These are phyloP conservation scores for Bruguiera parviflora DNA, from an alignment of 345 rosid species.

Conservation along the genomic window DNA sequence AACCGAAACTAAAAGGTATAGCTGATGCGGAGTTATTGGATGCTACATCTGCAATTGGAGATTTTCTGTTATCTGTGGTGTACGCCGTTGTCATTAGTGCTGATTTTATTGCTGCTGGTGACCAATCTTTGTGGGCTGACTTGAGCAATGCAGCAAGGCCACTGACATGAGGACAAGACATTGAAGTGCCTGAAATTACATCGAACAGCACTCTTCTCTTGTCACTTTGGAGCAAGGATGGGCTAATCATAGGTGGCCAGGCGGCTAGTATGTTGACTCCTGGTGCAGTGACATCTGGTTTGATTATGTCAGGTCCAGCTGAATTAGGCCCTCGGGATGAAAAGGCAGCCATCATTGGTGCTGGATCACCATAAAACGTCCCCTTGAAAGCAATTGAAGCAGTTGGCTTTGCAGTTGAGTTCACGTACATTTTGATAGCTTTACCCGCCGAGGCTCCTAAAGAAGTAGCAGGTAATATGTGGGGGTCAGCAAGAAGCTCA, in stretches of 20 bases:
- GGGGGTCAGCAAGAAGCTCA: conserved; percentile 61
- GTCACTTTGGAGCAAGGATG: conserved; percentile 45
- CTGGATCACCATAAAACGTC: conserved; percentile 48
- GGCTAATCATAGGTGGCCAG: conserved; percentile 57
- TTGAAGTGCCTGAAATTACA: conserved; percentile 35
- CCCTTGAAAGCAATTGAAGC: conserved; percentile 59
- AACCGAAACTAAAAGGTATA: conserved; percentile 45
- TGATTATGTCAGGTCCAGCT: conserved; percentile 51
- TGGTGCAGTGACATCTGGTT: conserved; percentile 81
- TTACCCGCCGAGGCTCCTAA: conserved; percentile 48
- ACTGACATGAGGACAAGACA: no score
- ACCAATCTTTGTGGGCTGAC: conserved; percentile 66
- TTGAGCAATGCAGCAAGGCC: conserved; percentile 73
- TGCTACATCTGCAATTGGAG: conserved; percentile 31
- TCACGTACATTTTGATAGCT: conserved; percentile 37
- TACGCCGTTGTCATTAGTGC: conserved; percentile 87
- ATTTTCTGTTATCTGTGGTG: conserved; percentile 40
- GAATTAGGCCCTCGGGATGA: conserved; percentile 77
- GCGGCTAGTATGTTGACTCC: conserved; percentile 80
- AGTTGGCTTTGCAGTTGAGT: conserved; percentile 38
- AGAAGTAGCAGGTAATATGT: conserved; percentile 54
- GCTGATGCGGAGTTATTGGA: conserved; percentile 18
- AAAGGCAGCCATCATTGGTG: conserved; percentile 70
- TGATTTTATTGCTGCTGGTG: conserved; percentile 81
- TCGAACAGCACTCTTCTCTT: conserved; percentile 60